Base-by-base conservation (phyloP, 192 early-diverging fungal genomes). In the Umbelopsis sp. region DNA sequence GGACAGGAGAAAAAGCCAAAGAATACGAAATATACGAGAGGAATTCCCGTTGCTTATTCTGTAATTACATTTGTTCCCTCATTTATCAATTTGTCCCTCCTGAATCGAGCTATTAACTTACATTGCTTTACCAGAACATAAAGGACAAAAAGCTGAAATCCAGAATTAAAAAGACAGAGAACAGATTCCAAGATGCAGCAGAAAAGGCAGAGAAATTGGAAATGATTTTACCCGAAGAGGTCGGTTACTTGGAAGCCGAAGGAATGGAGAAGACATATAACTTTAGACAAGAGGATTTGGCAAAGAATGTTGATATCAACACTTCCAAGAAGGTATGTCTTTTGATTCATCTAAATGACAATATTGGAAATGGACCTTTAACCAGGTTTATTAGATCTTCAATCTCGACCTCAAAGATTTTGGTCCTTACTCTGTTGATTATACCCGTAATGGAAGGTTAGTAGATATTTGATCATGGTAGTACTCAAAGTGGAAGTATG, bases 231-330 rank as follows among this genome's bases (percentile, higher is more conserved):
- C 83, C 90, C 0, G 89, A 94, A 65, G 85, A 92, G 38, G 87
- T 82, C 5, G 96, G 97, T 36, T 94, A 79, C 71, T 76, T 98
- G 51, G 94, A 95, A 80, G 90, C 94, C 2, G 97, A 98, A 62
- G 91, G 89, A 1, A 85, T 95, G 68, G 97, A 98, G 80, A 88
- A 89, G 69, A 98, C 97, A 3, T 95, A 87, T 77, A 93, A 94
- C 70, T 87, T 95, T 52, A 84, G 87, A 36, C 96, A 98, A 73
- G 71, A 82, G 44, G 80, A 89, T 66, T 70, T 93, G 53, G 77
- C 69, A 2, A 83, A 92, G 21, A 79, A 89, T 45, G 84, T 96
- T 20, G 95, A 97, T 73, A 68, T 92, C 26, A 86, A 85, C 69
- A 94, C 92, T 4, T 67, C 84, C 0, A 80, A 79, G 68, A 96